A percentile compares a stretch with the other conserved stretches of the same genome.
phyloP scores from a whole-genome alignment of 495 filamentous ascomycete species.

The Glonium stellatum region DNA sequence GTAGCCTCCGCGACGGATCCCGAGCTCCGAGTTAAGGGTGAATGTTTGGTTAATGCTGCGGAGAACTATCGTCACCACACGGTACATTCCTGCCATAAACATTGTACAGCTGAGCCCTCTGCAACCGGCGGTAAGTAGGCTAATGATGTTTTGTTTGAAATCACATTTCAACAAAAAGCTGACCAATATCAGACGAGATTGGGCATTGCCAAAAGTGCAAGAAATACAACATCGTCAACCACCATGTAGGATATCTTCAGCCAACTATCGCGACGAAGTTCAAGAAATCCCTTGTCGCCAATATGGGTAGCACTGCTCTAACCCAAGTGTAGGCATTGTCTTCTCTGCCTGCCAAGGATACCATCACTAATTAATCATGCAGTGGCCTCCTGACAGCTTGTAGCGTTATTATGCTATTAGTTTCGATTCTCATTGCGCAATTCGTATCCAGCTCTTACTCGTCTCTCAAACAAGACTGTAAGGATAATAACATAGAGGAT shows the following conservation, averaged over 20 bases:
- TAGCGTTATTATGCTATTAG: conserved; percentile 11
- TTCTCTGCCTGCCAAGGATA: neutral
- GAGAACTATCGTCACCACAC: conserved; percentile 10
- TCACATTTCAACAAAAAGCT: neutral
- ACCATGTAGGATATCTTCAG: conserved; percentile 3
- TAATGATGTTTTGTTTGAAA: neutral
- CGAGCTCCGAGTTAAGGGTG: conserved; percentile 18
- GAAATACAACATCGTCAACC: conserved; percentile 18
- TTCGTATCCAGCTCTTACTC: neutral
- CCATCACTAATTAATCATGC: neutral
- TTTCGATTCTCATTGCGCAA: conserved; percentile 7
- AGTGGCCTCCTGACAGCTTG: conserved; percentile 15
- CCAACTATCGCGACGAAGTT: conserved; percentile 22
- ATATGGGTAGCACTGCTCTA: conserved; percentile 21
- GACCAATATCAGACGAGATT: conserved; percentile 13
- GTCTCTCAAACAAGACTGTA: neutral
- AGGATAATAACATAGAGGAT: neutral
- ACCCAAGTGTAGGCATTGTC: conserved; percentile 12
- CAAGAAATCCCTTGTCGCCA: conserved; percentile 19
- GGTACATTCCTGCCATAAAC: conserved; percentile 23
- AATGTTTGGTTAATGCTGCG: conserved; percentile 21
- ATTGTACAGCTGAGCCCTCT: conserved; percentile 17
- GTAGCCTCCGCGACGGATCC: conserved; percentile 21
- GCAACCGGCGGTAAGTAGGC: conserved; percentile 15
- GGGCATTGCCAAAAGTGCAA: conserved; percentile 26